Conservation (phyloP, 495 filamentous ascomycete genomes). For the Pyronema domesticum region DNA sequence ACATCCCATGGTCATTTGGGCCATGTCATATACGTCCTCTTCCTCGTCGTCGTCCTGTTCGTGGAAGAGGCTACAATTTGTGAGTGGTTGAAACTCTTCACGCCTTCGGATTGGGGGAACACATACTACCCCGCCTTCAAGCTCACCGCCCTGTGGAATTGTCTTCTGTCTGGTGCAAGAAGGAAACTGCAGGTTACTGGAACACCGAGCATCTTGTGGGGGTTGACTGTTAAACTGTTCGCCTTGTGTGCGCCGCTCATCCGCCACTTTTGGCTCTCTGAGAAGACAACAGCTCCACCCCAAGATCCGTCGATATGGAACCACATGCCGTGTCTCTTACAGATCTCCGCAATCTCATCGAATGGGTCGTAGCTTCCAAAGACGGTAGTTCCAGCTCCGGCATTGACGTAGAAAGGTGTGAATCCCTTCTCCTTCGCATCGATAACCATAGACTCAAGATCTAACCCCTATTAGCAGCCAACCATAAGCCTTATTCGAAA, state of each 20-base stretch:
- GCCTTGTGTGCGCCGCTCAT: constrained; percentile 53
- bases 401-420: constrained; percentile 87
- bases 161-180: constrained; percentile 50
- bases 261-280: constrained; percentile 40
- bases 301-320: constrained; percentile 80
- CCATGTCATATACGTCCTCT: constrained; percentile 69
- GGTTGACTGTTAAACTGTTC: constrained; percentile 68
- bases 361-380: constrained; percentile 80
- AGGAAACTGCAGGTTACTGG: constrained; percentile 85
- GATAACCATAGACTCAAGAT: constrained; percentile 42
- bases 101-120: neutral
- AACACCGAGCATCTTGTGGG: constrained; percentile 92
- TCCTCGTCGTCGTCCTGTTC: constrained; percentile 25
- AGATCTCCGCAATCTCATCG: constrained; percentile 49
- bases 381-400: constrained; percentile 88
- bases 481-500: neutral
- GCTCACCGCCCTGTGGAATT: constrained; percentile 68
- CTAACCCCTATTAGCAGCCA: constrained; percentile 15
- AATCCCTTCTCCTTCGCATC: constrained; percentile 42
- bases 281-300: constrained; percentile 78
- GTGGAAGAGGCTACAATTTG: constrained; percentile 45
- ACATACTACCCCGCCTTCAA: constrained; percentile 58
- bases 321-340: constrained; percentile 58
- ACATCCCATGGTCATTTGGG: constrained; percentile 82
- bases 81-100: neutral